These are phyloP conservation scores for Anaeromyces robustus DNA, from an alignment of 192 early-diverging fungal genomes.

Conservation along the genomic window DNA sequence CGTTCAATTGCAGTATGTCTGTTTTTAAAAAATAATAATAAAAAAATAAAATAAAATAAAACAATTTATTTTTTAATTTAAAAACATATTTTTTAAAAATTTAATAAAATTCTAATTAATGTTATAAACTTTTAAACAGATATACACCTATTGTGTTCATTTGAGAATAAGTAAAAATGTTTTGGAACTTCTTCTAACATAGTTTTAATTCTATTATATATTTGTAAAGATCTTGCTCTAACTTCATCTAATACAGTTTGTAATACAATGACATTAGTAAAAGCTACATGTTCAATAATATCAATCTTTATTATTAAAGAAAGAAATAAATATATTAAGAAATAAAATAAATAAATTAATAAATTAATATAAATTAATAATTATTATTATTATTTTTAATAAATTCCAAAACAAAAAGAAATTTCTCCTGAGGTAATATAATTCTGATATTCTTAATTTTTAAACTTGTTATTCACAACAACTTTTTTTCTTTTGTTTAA, in stretches of 20 bases:
- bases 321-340: no score
- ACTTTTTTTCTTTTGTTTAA: no score
- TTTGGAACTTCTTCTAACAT: conserved; percentile 57
- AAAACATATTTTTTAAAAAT: not conserved
- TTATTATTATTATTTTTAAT: no score
- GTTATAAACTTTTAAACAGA: no score
- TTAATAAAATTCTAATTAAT: no score
- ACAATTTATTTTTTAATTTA: not conserved
- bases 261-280: conserved; percentile 79
- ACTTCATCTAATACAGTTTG: conserved; percentile 92
- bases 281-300: conserved; percentile 72
- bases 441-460: no score
- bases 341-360: no score
- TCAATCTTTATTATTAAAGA: conserved; percentile 76
- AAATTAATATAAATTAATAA: no score
- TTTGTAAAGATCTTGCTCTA: conserved; percentile 57
- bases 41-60: not conserved
- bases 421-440: no score
- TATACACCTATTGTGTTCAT: conserved; percentile 82
- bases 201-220: conserved; percentile 62
- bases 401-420: no score
- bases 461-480: no score
- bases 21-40: not conserved
- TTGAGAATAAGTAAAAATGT: conserved; percentile 84
- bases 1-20: conserved; percentile 78